Evolutionary conservation across 2,329 filamentous ascomycete genomes (phyloP).

Genomic region (Thermothelomyces thermophilus): DNA sequence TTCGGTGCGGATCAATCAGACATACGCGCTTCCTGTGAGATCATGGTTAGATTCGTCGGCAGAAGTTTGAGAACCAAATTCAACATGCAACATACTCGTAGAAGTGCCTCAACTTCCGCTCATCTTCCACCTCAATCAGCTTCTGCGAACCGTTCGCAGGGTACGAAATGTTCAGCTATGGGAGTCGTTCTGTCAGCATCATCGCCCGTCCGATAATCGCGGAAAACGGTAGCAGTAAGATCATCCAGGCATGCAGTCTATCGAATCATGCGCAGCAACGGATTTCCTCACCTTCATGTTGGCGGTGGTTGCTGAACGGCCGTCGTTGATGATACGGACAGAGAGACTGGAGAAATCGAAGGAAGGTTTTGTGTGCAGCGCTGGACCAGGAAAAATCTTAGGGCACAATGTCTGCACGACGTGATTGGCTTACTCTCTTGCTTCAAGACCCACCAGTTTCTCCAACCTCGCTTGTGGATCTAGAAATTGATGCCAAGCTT

Average conservation of each 20-base stretch:
- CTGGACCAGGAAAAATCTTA: conserved; percentile 20
- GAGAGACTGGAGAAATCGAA: conserved; percentile 22
- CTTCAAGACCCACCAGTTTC: neutral
- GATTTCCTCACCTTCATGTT: conserved; percentile 26
- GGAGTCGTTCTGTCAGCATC: conserved; percentile 29
- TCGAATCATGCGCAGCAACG: neutral
- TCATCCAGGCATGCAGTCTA: neutral
- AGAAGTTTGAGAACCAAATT: neutral
- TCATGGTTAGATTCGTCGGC: conserved; percentile 16
- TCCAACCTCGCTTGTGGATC: conserved; percentile 8
- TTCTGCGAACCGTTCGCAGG: conserved; percentile 99
- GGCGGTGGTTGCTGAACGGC: conserved; percentile 26
- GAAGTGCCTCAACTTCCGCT: conserved; percentile 98
- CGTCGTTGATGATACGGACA: conserved; percentile 24
- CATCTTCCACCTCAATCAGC: conserved; percentile 98
- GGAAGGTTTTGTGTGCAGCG: conserved; percentile 27
- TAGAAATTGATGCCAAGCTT: neutral
- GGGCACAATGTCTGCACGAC: conserved; percentile 22
- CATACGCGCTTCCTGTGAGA: conserved; percentile 24
- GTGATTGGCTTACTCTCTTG: conserved; percentile 17
- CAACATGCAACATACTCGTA: conserved; percentile 71
- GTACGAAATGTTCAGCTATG: conserved; percentile 64
- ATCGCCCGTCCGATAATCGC: conserved; percentile 3
- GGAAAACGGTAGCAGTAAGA: neutral
- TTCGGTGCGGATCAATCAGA: conserved; percentile 15